Evolutionary conservation across 495 filamentous ascomycete species (phyloP).

Genomic region (Penicillium atrosanguineum): DNA sequence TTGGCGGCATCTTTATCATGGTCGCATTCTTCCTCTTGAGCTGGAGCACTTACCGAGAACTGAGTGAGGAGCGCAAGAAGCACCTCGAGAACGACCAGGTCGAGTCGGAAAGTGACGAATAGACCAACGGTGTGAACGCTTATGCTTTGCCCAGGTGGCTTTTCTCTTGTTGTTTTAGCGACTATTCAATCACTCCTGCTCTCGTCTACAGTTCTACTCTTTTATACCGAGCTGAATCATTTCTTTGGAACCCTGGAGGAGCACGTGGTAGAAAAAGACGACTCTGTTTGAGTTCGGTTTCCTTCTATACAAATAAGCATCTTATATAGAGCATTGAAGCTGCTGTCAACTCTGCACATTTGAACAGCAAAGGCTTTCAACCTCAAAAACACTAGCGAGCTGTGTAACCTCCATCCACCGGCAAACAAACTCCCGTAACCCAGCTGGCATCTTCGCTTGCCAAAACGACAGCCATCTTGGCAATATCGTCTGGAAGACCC

Average conservation of each 20-base stretch:
- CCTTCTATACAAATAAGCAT: background rate
- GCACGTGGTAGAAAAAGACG: background rate
- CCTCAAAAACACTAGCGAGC: constrained; percentile 19
- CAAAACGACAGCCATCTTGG: constrained; percentile 48
- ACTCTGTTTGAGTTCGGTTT: background rate
- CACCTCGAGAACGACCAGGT: constrained; percentile 43
- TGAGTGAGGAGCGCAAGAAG: constrained; percentile 75
- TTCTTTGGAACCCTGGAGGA: background rate
- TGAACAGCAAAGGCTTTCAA: background rate
- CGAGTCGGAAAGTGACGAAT: constrained; percentile 46
- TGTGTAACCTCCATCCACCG: constrained; percentile 53
- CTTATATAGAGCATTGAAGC: background rate
- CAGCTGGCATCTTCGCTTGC: constrained; percentile 49
- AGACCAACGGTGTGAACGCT: constrained; percentile 5
- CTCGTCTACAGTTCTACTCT: background rate
- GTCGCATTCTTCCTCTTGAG: constrained; percentile 79
- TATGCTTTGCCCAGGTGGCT: background rate
- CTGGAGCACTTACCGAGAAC: constrained; percentile 89
- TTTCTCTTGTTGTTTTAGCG: background rate
- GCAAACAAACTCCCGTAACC: constrained; percentile 44
- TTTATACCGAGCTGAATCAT: background rate
- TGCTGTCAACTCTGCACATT: background rate
- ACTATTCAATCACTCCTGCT: background rate
- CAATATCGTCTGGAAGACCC: constrained; percentile 47
- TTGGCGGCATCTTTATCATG: constrained; percentile 85